Evolutionary conservation across 2,329 filamentous ascomycete genomes (phyloP), one percentile per base, ranked within the genome.

Genomic region (Trichoderma cornu-damae): DNA sequence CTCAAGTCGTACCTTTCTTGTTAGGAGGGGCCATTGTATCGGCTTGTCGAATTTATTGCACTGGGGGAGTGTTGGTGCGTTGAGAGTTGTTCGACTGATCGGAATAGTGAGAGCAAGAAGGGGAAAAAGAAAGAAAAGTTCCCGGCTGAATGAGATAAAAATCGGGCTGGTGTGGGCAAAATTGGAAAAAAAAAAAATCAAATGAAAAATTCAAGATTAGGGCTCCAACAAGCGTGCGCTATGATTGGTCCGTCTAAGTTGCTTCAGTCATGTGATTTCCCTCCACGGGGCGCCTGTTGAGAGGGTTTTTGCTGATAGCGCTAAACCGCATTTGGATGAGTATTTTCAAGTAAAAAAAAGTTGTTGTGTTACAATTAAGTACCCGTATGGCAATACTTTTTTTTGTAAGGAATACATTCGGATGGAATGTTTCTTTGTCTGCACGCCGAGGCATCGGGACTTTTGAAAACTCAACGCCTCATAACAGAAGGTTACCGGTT

Each of bases 1-100:
- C 60, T 73, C 66, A 72, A 69, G 65, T 68, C 73, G 69, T 79
- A 79, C 76, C 75, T 77, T 79, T 78, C 72, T 76, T 75, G 63
- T 59, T 59, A 46, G 58, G n/a, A 32, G 58, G 58, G 64, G 66
- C 72, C 73, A 75, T 75, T 67, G 57, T 68, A 66, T 67, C 58
- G 51, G 51, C 34, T 46, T 40, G 49, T 52, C 49, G 49, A 52
- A 20, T 26, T 38, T n/a, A n/a, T n/a, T 58, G 51, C 56, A 60
- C 57, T 26, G 30, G 24, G 22, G 46, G 37, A 22, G 46, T n/a
- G n/a, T 26, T 53, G 43, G 59, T 57, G 55, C 51, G 24, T 61
- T 54, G 51, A 26, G 51, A 11, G 46, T 35, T 54, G 52, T 55
- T 57, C 46, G 59, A 59, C 47, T 52, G 37, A 57, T 32, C 55